Percentiles rank a stretch among this genome's conserved stretches.
phyloP scores from a whole-genome alignment of 176 grass and related monocot genomes.

The Alopecurus myosuroides region DNA sequence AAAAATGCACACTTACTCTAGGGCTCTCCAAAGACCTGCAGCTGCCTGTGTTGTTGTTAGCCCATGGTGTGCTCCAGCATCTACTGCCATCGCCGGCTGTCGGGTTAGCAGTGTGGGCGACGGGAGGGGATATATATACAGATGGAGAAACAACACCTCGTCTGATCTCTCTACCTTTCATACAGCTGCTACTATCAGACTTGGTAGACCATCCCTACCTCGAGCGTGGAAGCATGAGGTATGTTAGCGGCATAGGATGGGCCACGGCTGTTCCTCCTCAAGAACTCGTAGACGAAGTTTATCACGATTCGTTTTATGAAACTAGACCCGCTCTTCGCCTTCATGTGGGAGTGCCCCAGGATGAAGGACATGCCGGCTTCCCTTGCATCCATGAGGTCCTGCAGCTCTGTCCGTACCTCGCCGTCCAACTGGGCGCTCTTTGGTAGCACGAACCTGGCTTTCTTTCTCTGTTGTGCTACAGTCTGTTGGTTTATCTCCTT shows the following conservation, averaged over 20 bases:
- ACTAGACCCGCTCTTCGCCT: conserved; percentile 73
- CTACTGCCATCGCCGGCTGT: background rate
- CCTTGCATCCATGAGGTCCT: conserved; percentile 86
- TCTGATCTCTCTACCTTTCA: conserved; percentile 20
- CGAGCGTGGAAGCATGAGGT: conserved; percentile 87
- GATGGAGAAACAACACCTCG: background rate
- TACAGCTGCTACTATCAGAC: conserved; percentile 51
- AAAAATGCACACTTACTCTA: conserved; percentile 23
- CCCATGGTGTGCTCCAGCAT: conserved; percentile 19
- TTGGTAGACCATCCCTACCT: conserved; percentile 97
- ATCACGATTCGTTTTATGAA: conserved; percentile 67
- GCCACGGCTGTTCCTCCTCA: conserved; percentile 84
- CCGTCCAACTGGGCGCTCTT: conserved; percentile 59
- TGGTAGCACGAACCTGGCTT: conserved; percentile 65
- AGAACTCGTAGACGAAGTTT: conserved; percentile 74
- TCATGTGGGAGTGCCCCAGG: conserved; percentile 82
- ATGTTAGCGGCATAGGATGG: conserved; percentile 70
- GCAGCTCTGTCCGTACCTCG: conserved; percentile 50
- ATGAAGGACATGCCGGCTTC: conserved; percentile 98
- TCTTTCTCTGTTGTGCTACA: conserved; percentile 31
- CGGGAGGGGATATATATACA: conserved; percentile 33
- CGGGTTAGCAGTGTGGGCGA: background rate
- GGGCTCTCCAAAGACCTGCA: conserved; percentile 8
- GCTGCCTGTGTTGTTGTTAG: background rate
- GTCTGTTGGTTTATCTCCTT: conserved; percentile 20